Evolutionary conservation across 2,329 filamentous ascomycete species (phyloP), one percentile per base, ranked within the genome.

Genomic region (Claviceps spartinae): DNA sequence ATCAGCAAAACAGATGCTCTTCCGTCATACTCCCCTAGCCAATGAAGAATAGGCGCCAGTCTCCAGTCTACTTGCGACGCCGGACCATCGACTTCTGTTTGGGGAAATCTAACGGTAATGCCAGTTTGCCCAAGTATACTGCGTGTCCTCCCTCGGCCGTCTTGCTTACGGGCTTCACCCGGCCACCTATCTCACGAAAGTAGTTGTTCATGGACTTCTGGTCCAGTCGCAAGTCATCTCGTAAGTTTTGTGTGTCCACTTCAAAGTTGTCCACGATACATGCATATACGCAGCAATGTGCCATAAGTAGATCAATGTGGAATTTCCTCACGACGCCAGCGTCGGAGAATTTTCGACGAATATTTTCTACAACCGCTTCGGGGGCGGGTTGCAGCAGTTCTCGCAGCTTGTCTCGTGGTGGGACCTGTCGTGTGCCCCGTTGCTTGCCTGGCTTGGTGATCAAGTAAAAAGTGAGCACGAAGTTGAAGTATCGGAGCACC

Each of bases 61-160:
- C 9, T 34, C 20, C 18, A 18, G 14, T 38, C 18, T 55, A 56
- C 50, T 55, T 52, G 26, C 53, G 60, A 48, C 7, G 63, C 74
- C 22, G 75, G 30, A 52, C 54, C 18, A 67, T 64, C 24, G 64
- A 61, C 49, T 65, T 63, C 59, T 69, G 67, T 70, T 85, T 89
- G 1, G 91, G 93, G 65, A 96, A 96, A 54, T 83, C 77, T 47
- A 96, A 71, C 3, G 93, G 93, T 56, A 96, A 67, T 59, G 77
- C 79, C 60, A 97, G 70, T 59, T 81, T 81, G 13, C 86, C 89
- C 48, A 90, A 70, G 54, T 76, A 49, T 14, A 40, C 69, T 34
- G 67, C 60, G 53, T 66, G 66, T 54, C 69, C 76, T 55, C 81
- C 80, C 52, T 79, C 79, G 52, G 79, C 78, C 57, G 81, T 82